Base-by-base conservation (phyloP, 768 basidiomycete genomes). In the Amanita phalloides region DNA sequence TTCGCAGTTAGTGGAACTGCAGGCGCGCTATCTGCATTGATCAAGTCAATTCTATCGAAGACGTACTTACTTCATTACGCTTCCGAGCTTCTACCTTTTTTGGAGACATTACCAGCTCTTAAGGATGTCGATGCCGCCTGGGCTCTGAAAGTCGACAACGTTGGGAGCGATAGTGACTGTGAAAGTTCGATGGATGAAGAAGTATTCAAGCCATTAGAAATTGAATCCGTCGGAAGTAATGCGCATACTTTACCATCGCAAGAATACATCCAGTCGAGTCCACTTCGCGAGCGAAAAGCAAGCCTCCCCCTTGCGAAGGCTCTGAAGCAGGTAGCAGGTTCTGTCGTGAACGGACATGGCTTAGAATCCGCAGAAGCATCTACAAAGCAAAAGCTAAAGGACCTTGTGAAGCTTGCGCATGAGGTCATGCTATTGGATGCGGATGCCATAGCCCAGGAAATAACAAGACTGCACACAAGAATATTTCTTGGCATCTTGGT, bases 11-110 rank as follows among this genome's bases (percentile, higher is more conserved):
- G 77, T 17, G 84, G 83, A 2, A 83, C 89, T 9, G 71, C 76
- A 4, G 81, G 84, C 17, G 87, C 88, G 2, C 72, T 92, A 25
- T 73, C 71, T 35, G 88, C 87, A 8, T 71, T 92, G 39, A 79
- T 90, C 60, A 86, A 83, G 58, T 88, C 85, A 0, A 84, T 90
- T 56, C 72, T 85, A 7, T 78, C 81, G 46, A 88, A 90, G 64
- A 84, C 84, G 0, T 82, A 90, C 61, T 79, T 90, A 20, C 72
- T 90, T 11, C 89, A 91, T 63, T 92, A 92, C 56, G 90, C 85
- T 35, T 82, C 86, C 11, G 85, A 89, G 59, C 80, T 92, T 58
- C 73, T 89, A 8, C 86, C 87, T 1, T 91, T 92, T 62, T 70
- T 88, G 33, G 86, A 90, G 57, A 69, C 75, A 45, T 69, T 89